Base-by-base conservation (phyloP, 2,329 filamentous ascomycete species). In the Penicillium sp. region DNA sequence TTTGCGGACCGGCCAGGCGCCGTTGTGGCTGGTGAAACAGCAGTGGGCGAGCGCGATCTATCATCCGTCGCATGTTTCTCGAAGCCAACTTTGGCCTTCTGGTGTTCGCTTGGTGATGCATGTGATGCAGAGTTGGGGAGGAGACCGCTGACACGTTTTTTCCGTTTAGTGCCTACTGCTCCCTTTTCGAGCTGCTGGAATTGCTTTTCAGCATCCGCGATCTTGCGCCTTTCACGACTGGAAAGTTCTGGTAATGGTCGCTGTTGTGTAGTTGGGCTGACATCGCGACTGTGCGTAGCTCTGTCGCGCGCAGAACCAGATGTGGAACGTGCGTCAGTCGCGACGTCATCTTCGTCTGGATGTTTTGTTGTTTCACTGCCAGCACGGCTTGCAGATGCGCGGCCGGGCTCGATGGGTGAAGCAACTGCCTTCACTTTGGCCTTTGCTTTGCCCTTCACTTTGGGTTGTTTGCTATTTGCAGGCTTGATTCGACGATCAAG, bases 131-230 rank as follows among this genome's bases (percentile, higher is more conserved):
- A 78, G 38, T 78, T 82, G 47, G 81, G 81, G 48, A 82, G 74
- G 13, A 80, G 80, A 41, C 77, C 81, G 64, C 81, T 85, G 53
- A 78, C 78, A 49, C 81, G 76, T 64, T 86, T 83, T 67, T 80
- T 83, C 68, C 81, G 81, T 59, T 76, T 79, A 50, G 79, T 79
- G 31, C 64, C 58, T 14, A 45, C 57, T 14, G 65, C 58, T 53
- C 80, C 77, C 60, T 83, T 81, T 61, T 86, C 84, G 57, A 85
- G 75, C 61, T 83, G 79, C 58, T 83, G 79, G 57, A 86, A 86
- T 54, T 86, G 79, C 59, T 82, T 82, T 62, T 87, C 84, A 40
- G 83, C 81, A 51, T 83, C 83, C 50, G 83, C 82, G 44, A 87
- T 77, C 69, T 87, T 87, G 54, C 83, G 81, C 63, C 80, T 80